phyloP scores from a whole-genome alignment of 352 stramenopile species.

The Pythium volutum region DNA sequence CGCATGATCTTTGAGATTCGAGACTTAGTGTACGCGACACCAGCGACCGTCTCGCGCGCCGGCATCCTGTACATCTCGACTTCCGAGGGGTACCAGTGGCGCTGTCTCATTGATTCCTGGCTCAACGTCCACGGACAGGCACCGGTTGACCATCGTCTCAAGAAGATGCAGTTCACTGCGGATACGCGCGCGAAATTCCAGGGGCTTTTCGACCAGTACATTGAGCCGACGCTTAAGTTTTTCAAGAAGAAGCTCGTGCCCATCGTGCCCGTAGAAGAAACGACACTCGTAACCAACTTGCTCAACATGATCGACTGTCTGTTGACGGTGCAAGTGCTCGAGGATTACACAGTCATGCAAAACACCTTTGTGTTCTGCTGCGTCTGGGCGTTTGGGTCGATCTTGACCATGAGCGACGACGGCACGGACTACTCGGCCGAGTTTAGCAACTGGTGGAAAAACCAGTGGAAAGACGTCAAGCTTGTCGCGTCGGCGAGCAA shows the following conservation, averaged over 20 bases:
- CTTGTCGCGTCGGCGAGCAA: conserved; percentile 91
- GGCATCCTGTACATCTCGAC: conserved; percentile 97
- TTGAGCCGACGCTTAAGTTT: conserved; percentile 90
- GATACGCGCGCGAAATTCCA: conserved; percentile 82
- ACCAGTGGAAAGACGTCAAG: conserved; percentile 95
- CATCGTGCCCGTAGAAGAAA: conserved; percentile 93
- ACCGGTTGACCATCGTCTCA: conserved; percentile 58
- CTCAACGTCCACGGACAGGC: conserved; percentile 74
- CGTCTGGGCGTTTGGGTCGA: conserved; percentile 94
- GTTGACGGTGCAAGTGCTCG: conserved; percentile 75
- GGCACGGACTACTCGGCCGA: conserved; percentile 93
- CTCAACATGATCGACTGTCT: conserved; percentile 94
- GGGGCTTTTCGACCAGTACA: conserved; percentile 91
- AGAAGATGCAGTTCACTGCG: conserved; percentile 73
- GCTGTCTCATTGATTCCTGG: conserved; percentile 93
- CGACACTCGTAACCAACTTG: conserved; percentile 90
- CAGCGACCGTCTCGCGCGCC: conserved; percentile 93
- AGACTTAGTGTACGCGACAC: conserved; percentile 94
- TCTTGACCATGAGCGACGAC: conserved; percentile 91
- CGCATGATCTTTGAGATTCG: conserved; percentile 97
- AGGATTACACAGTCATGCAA: conserved; percentile 79
- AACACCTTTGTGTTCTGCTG: conserved; percentile 96
- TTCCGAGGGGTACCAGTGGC: conserved; percentile 94
- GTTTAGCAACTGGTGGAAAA: conserved; percentile 96
- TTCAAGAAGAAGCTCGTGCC: conserved; percentile 92